Evolutionary conservation across 116 monocot genomes (phyloP).

Genomic region (Iris pallida): DNA sequence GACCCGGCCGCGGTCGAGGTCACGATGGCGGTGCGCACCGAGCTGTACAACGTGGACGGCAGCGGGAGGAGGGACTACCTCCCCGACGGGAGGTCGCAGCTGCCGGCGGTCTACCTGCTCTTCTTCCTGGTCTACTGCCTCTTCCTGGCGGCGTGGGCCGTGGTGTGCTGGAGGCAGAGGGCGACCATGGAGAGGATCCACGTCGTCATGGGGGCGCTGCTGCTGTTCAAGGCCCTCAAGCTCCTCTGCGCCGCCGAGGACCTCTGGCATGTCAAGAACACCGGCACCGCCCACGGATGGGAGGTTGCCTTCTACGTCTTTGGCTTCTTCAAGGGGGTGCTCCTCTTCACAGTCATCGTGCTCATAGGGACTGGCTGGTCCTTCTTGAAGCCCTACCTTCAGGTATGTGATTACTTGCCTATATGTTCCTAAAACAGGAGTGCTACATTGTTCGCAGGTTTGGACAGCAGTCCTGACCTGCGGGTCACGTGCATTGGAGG

Average conservation of each 20-base stretch:
- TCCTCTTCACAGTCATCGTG: conserved; percentile 52
- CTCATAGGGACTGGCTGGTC: conserved; percentile 65
- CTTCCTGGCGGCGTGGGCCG: conserved; percentile 28
- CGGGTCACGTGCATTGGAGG: too few species aligned
- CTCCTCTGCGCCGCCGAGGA: conserved; percentile 43
- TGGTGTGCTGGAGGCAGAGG: conserved; percentile 20
- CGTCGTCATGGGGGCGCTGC: conserved; percentile 43
- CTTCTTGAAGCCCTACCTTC: conserved; percentile 55
- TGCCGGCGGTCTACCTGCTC: conserved; percentile 20
- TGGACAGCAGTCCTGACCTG: too few species aligned
- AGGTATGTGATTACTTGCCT: conserved; percentile 11
- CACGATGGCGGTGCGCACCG: conserved; percentile 38
- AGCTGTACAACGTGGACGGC: conserved; percentile 38
- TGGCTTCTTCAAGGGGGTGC: conserved; percentile 46
- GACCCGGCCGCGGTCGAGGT: conserved; percentile 7
- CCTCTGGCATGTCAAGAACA: conserved; percentile 27
- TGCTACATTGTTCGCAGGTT: too few species aligned
- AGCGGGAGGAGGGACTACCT: conserved; percentile 23
- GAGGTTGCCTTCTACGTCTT: conserved; percentile 56
- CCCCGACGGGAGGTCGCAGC: conserved; percentile 11
- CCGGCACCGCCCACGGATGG: conserved; percentile 48
- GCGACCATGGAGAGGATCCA: conserved; percentile 37
- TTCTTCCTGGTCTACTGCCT: conserved; percentile 25
- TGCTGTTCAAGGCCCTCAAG: conserved; percentile 62
- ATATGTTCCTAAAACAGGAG: too few species aligned